Conservation (phyloP, 139 green algal species). For the Haematococcus lacustris region DNA sequence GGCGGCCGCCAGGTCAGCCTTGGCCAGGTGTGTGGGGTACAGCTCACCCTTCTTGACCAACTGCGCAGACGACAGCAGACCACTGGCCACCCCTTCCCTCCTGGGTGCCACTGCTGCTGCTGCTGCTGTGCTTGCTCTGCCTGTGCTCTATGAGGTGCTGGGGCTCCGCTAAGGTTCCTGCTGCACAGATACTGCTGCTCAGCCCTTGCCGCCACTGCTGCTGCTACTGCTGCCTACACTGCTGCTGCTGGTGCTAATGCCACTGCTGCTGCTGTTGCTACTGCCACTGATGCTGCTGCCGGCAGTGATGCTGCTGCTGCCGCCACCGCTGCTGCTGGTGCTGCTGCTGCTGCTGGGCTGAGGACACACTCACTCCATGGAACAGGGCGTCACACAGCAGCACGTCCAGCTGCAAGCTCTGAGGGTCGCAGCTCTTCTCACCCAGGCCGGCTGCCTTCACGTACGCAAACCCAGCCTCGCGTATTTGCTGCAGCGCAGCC, state of each 20-base stretch:
- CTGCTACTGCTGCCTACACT: too few relatives aligned
- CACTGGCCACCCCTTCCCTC: background rate
- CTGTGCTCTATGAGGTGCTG: too few relatives aligned
- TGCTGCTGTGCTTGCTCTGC: too few relatives aligned
- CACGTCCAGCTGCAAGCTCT: constrained; percentile 38
- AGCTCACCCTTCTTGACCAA: constrained; percentile 51
- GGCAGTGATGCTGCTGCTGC: background rate
- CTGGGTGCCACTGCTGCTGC: too few relatives aligned
- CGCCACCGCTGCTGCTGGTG: background rate
- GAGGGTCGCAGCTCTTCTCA: constrained; percentile 13
- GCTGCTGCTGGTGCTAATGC: too few relatives aligned
- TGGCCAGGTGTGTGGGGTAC: constrained; percentile 35
- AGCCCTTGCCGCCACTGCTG: too few relatives aligned
- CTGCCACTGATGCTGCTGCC: background rate
- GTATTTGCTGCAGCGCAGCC: constrained; percentile 3
- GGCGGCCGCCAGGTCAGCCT: constrained; percentile 32
- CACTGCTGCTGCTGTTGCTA: constrained; percentile 1
- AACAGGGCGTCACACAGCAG: constrained; percentile 52
- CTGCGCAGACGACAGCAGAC: background rate
- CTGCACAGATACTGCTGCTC: too few relatives aligned
- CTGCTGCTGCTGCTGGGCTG: background rate
- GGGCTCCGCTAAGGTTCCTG: too few relatives aligned
- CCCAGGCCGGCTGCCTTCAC: constrained; percentile 32
- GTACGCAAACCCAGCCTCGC: constrained; percentile 35
- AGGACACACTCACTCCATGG: constrained; percentile 17